A percentile compares a stretch with the other conserved stretches of the same genome.
Conservation (phyloP, 2,329 filamentous ascomycete genomes). For the Colletotrichum lentis region DNA sequence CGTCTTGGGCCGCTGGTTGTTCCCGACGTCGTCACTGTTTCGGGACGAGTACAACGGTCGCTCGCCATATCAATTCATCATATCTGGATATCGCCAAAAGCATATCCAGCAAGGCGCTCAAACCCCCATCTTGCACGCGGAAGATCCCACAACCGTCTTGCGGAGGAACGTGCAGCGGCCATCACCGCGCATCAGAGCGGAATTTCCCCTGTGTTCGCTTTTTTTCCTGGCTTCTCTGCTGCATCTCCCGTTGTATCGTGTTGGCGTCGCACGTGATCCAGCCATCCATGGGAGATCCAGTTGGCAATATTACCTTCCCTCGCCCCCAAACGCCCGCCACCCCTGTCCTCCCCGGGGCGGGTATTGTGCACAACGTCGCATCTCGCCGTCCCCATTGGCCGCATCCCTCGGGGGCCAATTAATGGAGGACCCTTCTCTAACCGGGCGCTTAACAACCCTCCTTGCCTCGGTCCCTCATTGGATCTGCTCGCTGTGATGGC, state of each 20-base stretch:
- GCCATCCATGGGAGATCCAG: slow-evolving; percentile 12
- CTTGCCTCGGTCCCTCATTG: slow-evolving; percentile 32
- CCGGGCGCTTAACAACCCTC: slow-evolving; percentile 36
- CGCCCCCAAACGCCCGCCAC: background rate
- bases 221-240: background rate
- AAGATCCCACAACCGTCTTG: background rate
- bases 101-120: slow-evolving; percentile 25
- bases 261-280: background rate
- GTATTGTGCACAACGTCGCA: slow-evolving; percentile 36
- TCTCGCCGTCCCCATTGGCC: slow-evolving; percentile 29
- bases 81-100: slow-evolving; percentile 18
- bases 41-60: background rate
- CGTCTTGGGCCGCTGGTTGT: slow-evolving; percentile 5
- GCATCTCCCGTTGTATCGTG: slow-evolving; percentile 25
- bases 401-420: slow-evolving; percentile 9
- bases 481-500: slow-evolving; percentile 34
- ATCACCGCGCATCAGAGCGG: background rate
- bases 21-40: slow-evolving; percentile 14
- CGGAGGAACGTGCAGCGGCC: background rate
- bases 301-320: background rate
- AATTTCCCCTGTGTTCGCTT: background rate
- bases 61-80: slow-evolving; percentile 13
- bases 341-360: slow-evolving; percentile 29
- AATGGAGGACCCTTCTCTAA: slow-evolving; percentile 33
- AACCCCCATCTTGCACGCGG: background rate